Conservation (phyloP, 352 stramenopile species). For the Phytophthora ramorum region DNA sequence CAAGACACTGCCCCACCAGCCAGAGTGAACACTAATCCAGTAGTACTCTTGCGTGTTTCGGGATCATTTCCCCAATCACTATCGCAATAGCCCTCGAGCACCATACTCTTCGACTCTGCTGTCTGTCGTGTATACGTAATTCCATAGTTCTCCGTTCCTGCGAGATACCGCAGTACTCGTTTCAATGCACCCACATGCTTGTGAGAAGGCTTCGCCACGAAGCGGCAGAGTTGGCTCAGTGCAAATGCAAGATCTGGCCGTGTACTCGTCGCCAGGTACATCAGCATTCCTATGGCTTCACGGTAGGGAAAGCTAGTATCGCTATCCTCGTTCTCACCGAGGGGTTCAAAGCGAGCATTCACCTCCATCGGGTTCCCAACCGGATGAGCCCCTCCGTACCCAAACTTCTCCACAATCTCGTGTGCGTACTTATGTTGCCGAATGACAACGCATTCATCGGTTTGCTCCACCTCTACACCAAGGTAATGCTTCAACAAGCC, state of each 20-base stretch:
- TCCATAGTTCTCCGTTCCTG: conserved; percentile 1
- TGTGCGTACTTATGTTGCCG: conserved; percentile 8
- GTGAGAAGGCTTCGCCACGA: conserved; percentile 1
- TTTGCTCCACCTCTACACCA: conserved; percentile 11
- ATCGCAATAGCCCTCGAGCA: background rate
- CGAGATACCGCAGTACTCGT: conserved; percentile 8
- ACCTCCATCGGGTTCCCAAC: conserved; percentile 14
- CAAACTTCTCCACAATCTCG: conserved; percentile 6
- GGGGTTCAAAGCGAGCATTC: background rate
- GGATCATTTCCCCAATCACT: too few relatives aligned
- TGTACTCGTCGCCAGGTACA: conserved; percentile 10
- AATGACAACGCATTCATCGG: background rate
- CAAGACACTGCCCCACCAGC: conserved; percentile 1
- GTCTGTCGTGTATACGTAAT: conserved; percentile 5
- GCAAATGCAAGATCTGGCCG: conserved; percentile 14
- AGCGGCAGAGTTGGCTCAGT: conserved; percentile 6
- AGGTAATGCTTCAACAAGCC: conserved; percentile 10
- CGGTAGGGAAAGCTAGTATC: conserved; percentile 3
- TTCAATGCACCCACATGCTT: background rate
- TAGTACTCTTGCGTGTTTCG: too few relatives aligned
- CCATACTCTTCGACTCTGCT: background rate
- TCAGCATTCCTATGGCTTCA: conserved; percentile 7
- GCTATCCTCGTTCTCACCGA: background rate
- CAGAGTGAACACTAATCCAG: too few relatives aligned
- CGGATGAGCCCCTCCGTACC: conserved; percentile 19